Percentiles rank a stretch among this genome's conserved stretches.
These are phyloP conservation scores for Alternaria sp. DNA, from an alignment of 2,329 filamentous ascomycete genomes.

Conservation along the genomic window DNA sequence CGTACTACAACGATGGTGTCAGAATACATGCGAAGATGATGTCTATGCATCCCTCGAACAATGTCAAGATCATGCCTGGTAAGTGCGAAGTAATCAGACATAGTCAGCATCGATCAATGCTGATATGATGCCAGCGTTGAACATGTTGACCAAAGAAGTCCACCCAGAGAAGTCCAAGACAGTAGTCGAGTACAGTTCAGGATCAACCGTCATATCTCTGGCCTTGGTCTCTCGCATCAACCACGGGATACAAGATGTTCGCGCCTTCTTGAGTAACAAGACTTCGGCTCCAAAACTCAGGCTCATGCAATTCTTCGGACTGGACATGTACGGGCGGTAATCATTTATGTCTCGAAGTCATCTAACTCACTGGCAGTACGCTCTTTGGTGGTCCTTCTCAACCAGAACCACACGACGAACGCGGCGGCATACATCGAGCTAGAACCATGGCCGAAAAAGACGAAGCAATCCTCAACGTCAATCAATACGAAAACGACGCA, in stretches of 20 bases:
- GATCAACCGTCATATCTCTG: conserved; percentile 29
- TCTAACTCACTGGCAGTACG: conserved; percentile 5
- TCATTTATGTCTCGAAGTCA: neutral
- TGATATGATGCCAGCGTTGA: conserved; percentile 14
- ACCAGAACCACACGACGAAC: conserved; percentile 24
- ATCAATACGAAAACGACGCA: conserved; percentile 63
- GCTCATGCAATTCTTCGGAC: conserved; percentile 31
- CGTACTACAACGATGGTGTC: conserved; percentile 63
- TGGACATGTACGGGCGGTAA: conserved; percentile 19
- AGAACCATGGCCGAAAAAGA: conserved; percentile 39
- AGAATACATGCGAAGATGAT: conserved; percentile 72
- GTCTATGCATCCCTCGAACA: conserved; percentile 68
- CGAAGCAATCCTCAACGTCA: conserved; percentile 57
- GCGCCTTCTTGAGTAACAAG: conserved; percentile 29
- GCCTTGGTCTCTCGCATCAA: conserved; percentile 29
- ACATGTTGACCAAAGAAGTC: conserved; percentile 25
- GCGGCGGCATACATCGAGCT: conserved; percentile 27
- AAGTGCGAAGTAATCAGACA: neutral
- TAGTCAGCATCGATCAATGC: neutral
- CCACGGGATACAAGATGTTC: conserved; percentile 22
- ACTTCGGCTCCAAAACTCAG: conserved; percentile 22
- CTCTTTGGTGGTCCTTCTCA: conserved; percentile 62
- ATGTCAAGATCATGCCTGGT: conserved; percentile 69
- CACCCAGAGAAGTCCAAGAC: conserved; percentile 20
- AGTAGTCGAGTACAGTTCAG: conserved; percentile 28